Conservation (phyloP, 73 alveolate genomes). For the Strombidium stylifer region DNA sequence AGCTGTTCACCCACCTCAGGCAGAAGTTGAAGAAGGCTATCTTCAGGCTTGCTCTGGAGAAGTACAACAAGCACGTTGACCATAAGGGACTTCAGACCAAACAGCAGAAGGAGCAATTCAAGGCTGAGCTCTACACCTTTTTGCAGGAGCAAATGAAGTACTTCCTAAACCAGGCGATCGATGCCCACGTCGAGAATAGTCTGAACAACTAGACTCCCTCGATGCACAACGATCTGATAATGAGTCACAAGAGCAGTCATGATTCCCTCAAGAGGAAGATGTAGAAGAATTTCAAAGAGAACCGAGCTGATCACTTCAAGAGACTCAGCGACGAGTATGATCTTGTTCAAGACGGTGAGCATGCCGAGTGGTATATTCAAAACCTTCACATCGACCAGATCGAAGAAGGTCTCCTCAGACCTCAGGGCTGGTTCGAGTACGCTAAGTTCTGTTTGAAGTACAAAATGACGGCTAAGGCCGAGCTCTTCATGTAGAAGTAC, state of each 20-base stretch:
- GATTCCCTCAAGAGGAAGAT: too few relatives aligned
- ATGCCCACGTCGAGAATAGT: too few relatives aligned
- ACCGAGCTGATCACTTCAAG: background rate
- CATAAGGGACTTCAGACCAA: conserved; percentile 73
- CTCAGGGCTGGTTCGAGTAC: background rate
- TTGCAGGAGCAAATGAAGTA: conserved; percentile 76
- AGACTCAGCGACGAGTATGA: conserved; percentile 56
- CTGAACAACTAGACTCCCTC: too few relatives aligned
- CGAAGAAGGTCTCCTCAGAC: background rate
- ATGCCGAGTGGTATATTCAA: conserved; percentile 26
- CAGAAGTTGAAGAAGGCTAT: conserved; percentile 91
- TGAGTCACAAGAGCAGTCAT: too few relatives aligned
- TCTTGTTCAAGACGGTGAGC: conserved; percentile 7
- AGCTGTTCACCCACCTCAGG: conserved; percentile 85
- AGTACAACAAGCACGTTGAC: conserved; percentile 80
- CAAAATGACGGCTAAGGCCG: background rate
- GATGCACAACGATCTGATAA: too few relatives aligned
- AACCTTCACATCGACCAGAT: background rate
- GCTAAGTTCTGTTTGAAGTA: background rate
- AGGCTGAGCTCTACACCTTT: conserved; percentile 90
- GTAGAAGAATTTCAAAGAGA: conserved; percentile 26
- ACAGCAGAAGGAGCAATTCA: conserved; percentile 84
- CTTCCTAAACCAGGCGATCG: conserved; percentile 21
- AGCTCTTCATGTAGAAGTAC: background rate
- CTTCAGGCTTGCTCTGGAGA: conserved; percentile 87